phyloP scores from a whole-genome alignment of 139 green algal species.

The Chlamydomonas incerta region DNA sequence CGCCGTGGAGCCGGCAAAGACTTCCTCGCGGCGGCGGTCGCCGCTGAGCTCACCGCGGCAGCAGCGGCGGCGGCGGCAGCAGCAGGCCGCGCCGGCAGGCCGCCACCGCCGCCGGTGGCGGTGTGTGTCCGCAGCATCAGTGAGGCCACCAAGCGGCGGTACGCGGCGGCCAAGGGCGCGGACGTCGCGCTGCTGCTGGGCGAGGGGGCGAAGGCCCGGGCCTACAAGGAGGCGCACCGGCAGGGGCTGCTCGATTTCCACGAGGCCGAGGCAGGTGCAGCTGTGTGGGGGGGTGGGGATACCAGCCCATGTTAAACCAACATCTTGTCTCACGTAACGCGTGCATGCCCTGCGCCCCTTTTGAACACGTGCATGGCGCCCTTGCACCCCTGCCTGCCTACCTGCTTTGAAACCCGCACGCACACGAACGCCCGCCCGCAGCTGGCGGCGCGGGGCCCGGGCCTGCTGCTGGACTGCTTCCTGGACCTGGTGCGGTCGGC shows the following conservation, averaged over 20 bases:
- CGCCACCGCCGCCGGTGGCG: not conserved
- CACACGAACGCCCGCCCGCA: not conserved
- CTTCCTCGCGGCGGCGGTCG: not conserved
- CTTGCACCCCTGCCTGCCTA: too few relatives aligned
- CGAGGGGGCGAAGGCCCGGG: not conserved
- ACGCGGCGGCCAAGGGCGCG: not conserved
- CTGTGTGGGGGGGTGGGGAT: not conserved
- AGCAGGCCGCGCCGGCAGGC: not conserved
- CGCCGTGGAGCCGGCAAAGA: not conserved
- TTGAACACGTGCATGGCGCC: too few relatives aligned
- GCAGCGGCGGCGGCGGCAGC: not conserved
- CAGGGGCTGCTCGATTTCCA: not conserved
- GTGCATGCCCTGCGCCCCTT: too few relatives aligned
- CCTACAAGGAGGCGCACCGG: slow-evolving; percentile 3
- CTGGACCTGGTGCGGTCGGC: not conserved
- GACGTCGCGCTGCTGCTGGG: not conserved
- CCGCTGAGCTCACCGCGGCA: not conserved
- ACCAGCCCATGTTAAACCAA: too few relatives aligned
- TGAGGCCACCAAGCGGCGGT: not conserved
- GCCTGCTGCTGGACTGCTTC: not conserved
- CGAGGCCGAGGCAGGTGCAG: not conserved
- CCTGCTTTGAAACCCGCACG: too few relatives aligned
- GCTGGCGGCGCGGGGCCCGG: not conserved
- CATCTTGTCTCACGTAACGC: too few relatives aligned
- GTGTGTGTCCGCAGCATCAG: not conserved